A percentile compares a stretch with the other conserved stretches of the same genome.
phyloP scores from a whole-genome alignment of 768 basidiomycete species.

The Trametes villosa region DNA sequence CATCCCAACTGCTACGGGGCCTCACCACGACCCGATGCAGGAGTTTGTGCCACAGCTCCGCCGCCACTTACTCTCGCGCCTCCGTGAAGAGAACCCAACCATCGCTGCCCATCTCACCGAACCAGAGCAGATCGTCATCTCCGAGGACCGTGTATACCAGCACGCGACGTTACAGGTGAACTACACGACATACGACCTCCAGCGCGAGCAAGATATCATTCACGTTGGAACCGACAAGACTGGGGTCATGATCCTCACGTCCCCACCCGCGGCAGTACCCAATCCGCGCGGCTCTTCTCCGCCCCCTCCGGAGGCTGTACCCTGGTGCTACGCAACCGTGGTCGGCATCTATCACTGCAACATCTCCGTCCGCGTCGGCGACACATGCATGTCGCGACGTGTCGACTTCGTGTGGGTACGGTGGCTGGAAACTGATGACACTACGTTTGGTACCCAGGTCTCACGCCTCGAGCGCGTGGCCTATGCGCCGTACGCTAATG shows the following conservation, averaged over 20 bases:
- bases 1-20: background rate
- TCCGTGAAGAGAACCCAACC: conserved; percentile 13
- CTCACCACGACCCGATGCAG: background rate
- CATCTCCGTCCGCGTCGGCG: conserved; percentile 15
- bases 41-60: conserved; percentile 27
- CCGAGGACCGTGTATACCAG: conserved; percentile 23
- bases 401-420: conserved; percentile 45
- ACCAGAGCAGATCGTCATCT: conserved; percentile 20
- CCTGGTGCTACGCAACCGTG: conserved; percentile 35
- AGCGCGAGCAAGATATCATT: conserved; percentile 24
- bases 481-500: conserved; percentile 28
- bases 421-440: conserved; percentile 39
- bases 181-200: conserved; percentile 30
- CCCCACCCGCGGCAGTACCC: background rate
- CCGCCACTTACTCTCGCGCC: conserved; percentile 28
- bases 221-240: conserved; percentile 20
- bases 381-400: background rate
- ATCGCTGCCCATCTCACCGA: conserved; percentile 2
- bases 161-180: conserved; percentile 28
- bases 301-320: too few species aligned
- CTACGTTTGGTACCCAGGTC: conserved; percentile 27
- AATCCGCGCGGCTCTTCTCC: background rate
- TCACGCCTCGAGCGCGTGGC: conserved; percentile 41
- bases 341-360: conserved; percentile 34
- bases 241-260: background rate